A percentile compares a stretch with the other conserved stretches of the same genome.
These are phyloP conservation scores for Psophocarpus tetragonolobus DNA, from an alignment of 306 rosid species.

Conservation along the genomic window DNA sequence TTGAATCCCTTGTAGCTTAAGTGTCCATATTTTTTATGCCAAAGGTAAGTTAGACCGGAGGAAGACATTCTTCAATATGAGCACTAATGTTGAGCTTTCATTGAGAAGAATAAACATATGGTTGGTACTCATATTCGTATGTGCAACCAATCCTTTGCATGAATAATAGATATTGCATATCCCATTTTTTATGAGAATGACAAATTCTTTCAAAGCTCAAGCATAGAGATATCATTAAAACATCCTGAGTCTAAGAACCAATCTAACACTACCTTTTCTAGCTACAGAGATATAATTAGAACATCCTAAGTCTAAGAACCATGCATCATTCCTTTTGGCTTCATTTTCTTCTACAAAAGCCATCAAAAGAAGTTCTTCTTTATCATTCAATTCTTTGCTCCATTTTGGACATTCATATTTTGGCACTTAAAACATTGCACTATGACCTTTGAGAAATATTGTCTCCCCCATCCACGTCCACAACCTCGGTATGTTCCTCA, in stretches of 20 bases:
- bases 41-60: background rate
- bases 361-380: background rate
- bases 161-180: background rate
- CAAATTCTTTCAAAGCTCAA: no score
- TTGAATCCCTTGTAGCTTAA: background rate
- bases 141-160: background rate
- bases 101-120: background rate
- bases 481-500: background rate
- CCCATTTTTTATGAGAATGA: background rate
- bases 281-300: background rate
- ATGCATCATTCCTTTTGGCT: background rate
- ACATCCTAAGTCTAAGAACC: background rate
- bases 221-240: no score
- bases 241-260: no score
- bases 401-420: background rate
- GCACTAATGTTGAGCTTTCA: background rate
- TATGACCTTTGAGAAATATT: background rate
- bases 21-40: background rate
- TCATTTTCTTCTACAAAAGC: background rate
- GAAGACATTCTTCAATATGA: background rate
- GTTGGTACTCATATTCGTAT: background rate
- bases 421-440: slow-evolving; percentile 2
- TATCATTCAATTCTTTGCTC: background rate
- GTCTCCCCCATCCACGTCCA: background rate
- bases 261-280: background rate